These are phyloP conservation scores for Camellia sinensis DNA, from an alignment of 148 eudicot species.

Conservation along the genomic window DNA sequence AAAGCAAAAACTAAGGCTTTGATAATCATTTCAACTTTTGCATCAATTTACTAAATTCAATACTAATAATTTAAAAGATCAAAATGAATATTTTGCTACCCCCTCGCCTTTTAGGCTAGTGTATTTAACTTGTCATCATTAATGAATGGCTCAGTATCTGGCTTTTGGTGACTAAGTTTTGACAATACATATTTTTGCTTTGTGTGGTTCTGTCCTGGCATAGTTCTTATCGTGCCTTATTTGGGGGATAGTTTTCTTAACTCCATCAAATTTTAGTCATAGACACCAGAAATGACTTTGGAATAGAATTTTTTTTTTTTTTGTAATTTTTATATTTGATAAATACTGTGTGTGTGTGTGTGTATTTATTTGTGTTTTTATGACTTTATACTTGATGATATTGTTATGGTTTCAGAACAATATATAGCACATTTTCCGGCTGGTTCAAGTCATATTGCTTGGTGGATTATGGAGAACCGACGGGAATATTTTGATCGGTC, in stretches of 20 bases:
- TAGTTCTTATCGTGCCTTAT: background rate
- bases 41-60: background rate
- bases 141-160: background rate
- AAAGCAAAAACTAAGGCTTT: background rate
- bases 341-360: background rate
- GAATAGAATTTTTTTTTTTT: background rate
- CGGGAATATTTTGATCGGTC: constrained; percentile 93
- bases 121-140: background rate
- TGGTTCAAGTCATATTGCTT: constrained; percentile 81
- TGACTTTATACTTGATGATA: background rate
- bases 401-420: constrained; percentile 48
- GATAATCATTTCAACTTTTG: background rate
- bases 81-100: background rate
- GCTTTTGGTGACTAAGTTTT: background rate
- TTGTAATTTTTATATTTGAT: background rate
- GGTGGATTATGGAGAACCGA: constrained; percentile 99
- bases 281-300: background rate
- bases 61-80: background rate
- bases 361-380: background rate
- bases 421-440: constrained; percentile 63
- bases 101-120: background rate
- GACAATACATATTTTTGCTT: background rate
- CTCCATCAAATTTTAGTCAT: background rate
- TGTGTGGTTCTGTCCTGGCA: background rate
- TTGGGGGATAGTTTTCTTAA: background rate